Percentiles rank a stretch among this genome's conserved stretches.
phyloP scores from a whole-genome alignment of 495 filamentous ascomycete genomes.

The Podospora tetraspora region DNA sequence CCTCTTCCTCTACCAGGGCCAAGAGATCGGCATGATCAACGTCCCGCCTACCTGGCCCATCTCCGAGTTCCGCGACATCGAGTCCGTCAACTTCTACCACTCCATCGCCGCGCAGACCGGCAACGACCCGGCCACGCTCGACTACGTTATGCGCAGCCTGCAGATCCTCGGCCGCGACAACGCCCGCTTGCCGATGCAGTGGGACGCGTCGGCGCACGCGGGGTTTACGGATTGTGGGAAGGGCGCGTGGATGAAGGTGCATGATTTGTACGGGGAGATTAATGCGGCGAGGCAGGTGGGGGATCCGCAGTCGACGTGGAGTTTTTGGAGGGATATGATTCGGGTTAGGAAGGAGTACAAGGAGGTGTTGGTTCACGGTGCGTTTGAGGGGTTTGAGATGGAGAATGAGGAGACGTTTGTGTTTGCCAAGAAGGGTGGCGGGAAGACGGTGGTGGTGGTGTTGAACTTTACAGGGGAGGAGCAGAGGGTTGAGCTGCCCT shows the following conservation, averaged over 20 bases:
- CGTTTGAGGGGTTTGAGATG: constrained; percentile 38
- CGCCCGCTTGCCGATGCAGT: constrained; percentile 57
- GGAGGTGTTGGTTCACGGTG: constrained; percentile 43
- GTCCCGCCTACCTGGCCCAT: constrained; percentile 59
- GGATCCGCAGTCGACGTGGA: constrained; percentile 35
- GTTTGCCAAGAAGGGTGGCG: constrained; percentile 35
- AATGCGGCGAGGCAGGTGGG: constrained; percentile 47
- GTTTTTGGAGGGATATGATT: constrained; percentile 45
- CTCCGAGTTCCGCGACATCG: constrained; percentile 67
- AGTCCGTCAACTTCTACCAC: constrained; percentile 59
- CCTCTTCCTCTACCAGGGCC: constrained; percentile 69
- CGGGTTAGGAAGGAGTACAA: constrained; percentile 36
- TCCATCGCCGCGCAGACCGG: constrained; percentile 23
- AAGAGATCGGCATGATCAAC: constrained; percentile 73
- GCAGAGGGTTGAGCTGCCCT: constrained; percentile 22
- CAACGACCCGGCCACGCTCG: constrained; percentile 40
- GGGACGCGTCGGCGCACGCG: constrained; percentile 36
- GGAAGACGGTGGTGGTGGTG: constrained; percentile 23
- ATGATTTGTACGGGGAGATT: constrained; percentile 48
- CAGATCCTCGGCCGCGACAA: constrained; percentile 53
- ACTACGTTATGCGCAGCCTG: constrained; percentile 51
- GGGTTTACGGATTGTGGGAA: constrained; percentile 24
- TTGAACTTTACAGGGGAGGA: constrained; percentile 33
- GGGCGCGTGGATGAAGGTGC: constrained; percentile 52
- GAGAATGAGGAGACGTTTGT: constrained; percentile 39